Base-by-base conservation (phyloP, 1,284 basidiomycete genomes). In the Fereydounia khargensis region DNA sequence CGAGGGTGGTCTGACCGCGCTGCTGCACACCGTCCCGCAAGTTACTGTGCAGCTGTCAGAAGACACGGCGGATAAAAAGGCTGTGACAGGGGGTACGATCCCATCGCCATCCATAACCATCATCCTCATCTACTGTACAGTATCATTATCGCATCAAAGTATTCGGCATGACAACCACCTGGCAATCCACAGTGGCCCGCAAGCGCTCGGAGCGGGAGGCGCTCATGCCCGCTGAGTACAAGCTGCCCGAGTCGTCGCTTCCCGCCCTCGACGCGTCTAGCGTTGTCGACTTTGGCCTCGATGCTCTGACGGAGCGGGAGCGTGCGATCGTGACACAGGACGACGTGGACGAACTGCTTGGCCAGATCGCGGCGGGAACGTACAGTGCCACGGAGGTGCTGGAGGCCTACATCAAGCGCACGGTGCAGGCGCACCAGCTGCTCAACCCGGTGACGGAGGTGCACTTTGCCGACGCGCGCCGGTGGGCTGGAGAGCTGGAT, bases 371-470 rank as follows among this genome's bases (percentile, higher is more conserved):
- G 13, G 72, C 59, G 2, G 80, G 79, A 6, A 65, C 78, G 21
- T 86, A 83, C 82, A 81, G 83, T 2, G 80, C 85, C 8, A 79
- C 85, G 1, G 82, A 84, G 41, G 86, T 88, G 24, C 84, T 84
- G 0, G 84, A 81, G 4, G 86, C 88, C 0, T 89, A 86, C 74
- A 84, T 83, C 72, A 89, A 90, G 78, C 80, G 88, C 17, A 86
- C 88, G 0, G 80, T 87, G 37, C 77, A 90, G 39, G 88, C 89
- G 0, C 88, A 90, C 49, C 89, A 90, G 70, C 76, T 88, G 11
- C 88, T 88, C 23, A 65, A 65, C 23, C 56, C 56, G 17, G 33
- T 65, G 16, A 85, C 85, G 4, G 85, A 86, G 56, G 82, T 85
- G 13, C 85, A 85, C 56, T 78, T 83, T 33, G 82, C 84, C 0